Evolutionary conservation across 2,329 filamentous ascomycete species (phyloP).

Genomic region (Fusarium sarcochroum): DNA sequence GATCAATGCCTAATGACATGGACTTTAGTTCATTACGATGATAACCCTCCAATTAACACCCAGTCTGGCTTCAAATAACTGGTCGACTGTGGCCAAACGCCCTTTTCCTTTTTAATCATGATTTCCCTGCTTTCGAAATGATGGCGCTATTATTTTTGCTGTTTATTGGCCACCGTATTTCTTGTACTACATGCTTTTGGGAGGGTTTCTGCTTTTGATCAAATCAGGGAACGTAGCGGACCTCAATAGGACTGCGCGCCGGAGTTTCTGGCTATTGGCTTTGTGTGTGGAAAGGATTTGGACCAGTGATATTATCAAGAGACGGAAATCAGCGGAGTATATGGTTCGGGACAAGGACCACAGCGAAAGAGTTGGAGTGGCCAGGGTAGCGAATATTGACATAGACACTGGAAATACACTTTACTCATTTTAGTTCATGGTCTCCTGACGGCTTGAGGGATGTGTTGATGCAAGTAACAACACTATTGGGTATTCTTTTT

Average conservation of each 20-base stretch:
- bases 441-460: neutral
- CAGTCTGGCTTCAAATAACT: neutral
- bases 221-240: neutral
- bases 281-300: slow-evolving; percentile 3
- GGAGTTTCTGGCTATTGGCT: slow-evolving; percentile 34
- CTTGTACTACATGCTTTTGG: neutral
- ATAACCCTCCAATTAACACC: neutral
- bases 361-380: neutral
- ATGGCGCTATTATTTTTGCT: neutral
- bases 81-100: neutral
- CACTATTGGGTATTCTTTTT: slow-evolving; percentile 17
- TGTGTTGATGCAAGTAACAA: slow-evolving; percentile 7
- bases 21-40: slow-evolving; percentile 45
- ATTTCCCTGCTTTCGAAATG: neutral
- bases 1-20: slow-evolving; percentile 48
- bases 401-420: slow-evolving; percentile 23
- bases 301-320: neutral
- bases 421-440: slow-evolving; percentile 11
- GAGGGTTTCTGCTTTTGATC: neutral
- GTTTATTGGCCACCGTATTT: slow-evolving; percentile 9
- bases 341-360: slow-evolving; percentile 1
- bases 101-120: slow-evolving; percentile 11
- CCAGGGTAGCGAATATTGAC: slow-evolving; percentile 11
- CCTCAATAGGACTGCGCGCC: slow-evolving; percentile 6
- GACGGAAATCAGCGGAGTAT: slow-evolving; percentile 3